A percentile compares a stretch with the other conserved stretches of the same genome.
Evolutionary conservation across 169 alveolate genomes (phyloP).

Genomic region (Eimeria maxima): DNA sequence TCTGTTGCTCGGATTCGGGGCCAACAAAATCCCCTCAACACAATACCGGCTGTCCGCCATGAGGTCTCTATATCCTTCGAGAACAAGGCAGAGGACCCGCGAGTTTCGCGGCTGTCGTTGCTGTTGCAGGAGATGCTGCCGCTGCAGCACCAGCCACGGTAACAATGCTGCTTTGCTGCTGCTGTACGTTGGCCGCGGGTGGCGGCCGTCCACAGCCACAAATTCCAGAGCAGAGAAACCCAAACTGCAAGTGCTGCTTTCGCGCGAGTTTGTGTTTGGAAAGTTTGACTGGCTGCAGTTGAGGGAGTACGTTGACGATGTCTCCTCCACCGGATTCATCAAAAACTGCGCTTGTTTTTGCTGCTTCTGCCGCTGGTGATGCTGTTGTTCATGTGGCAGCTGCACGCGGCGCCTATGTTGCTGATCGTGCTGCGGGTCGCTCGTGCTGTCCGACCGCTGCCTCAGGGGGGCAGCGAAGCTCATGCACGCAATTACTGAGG

Average conservation of each 20-base stretch:
- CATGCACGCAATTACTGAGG: constrained; percentile 47
- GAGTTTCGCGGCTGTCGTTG: constrained; percentile 26
- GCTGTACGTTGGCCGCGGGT: constrained; percentile 55
- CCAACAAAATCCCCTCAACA: constrained; percentile 72
- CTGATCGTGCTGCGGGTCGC: constrained; percentile 31
- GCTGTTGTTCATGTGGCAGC: constrained; percentile 15
- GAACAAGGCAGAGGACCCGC: constrained; percentile 25
- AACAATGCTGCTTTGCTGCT: constrained; percentile 45
- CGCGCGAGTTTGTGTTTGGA: not conserved
- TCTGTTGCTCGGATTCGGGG: constrained; percentile 77
- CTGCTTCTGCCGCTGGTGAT: constrained; percentile 58
- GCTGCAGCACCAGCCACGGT: constrained; percentile 71
- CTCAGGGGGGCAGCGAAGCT: constrained; percentile 61
- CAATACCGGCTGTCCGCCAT: constrained; percentile 59
- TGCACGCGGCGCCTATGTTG: not conserved
- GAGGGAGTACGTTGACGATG: not conserved
- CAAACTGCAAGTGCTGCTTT: constrained; percentile 56
- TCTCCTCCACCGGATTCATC: constrained; percentile 25
- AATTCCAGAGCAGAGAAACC: constrained; percentile 54
- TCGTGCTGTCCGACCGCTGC: not conserved
- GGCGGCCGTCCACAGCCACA: constrained; percentile 66
- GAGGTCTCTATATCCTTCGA: constrained; percentile 66
- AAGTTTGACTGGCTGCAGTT: not conserved
- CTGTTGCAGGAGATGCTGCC: constrained; percentile 65
- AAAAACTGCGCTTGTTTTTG: constrained; percentile 2